Conservation (phyloP, 169 alveolate species). For the Prorocentrum cordatum region DNA sequence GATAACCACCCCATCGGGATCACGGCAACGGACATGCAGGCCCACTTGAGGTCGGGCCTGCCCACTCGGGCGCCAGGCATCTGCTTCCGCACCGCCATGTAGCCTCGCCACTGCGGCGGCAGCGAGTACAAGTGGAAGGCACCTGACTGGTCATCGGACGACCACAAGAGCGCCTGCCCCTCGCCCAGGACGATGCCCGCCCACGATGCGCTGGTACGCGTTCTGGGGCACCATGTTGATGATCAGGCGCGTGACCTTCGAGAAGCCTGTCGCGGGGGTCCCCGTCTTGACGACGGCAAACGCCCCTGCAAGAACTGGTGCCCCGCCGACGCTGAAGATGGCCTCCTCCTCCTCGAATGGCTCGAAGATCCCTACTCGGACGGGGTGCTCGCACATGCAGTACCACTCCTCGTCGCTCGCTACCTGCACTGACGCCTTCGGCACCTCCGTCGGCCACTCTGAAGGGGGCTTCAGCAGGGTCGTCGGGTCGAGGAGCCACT, state of each 20-base stretch:
- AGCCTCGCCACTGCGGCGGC: background rate
- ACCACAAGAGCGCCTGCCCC: background rate
- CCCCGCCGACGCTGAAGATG: background rate
- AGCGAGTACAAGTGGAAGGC: background rate
- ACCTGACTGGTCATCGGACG: background rate
- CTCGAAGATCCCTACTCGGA: background rate
- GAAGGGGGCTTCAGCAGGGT: background rate
- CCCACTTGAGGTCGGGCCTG: background rate
- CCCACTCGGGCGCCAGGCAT: background rate
- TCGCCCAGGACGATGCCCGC: background rate
- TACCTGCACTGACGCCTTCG: background rate
- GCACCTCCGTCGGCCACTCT: background rate
- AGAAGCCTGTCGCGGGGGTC: background rate
- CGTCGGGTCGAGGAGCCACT: background rate
- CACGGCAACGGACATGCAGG: background rate
- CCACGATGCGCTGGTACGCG: background rate
- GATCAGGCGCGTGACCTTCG: background rate
- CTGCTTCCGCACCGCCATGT: background rate
- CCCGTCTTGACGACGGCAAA: background rate
- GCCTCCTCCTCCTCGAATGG: background rate
- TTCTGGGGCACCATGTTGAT: background rate
- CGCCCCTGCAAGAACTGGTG: background rate
- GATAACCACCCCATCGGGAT: background rate
- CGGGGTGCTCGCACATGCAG: background rate
- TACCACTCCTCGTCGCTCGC: background rate